These are phyloP conservation scores for Aspergillus niger DNA, from an alignment of 2,329 filamentous ascomycete genomes.

Conservation along the genomic window DNA sequence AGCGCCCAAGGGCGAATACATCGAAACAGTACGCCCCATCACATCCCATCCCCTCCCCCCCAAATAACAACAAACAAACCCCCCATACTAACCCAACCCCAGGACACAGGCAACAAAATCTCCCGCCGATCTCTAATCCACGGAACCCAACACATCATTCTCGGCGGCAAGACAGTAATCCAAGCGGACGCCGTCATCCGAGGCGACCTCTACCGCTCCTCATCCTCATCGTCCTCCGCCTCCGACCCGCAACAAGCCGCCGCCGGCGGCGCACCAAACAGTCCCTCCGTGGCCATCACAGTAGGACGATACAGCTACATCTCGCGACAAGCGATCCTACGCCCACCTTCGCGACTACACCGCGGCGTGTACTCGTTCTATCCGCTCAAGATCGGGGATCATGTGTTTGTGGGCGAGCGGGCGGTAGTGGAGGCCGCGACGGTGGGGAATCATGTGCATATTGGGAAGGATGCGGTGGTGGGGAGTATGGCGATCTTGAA, in stretches of 20 bases:
- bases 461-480: slow-evolving; percentile 75
- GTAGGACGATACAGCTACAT: slow-evolving; percentile 93
- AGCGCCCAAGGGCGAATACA: slow-evolving; percentile 84
- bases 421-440: slow-evolving; percentile 80
- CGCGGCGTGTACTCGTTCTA: slow-evolving; percentile 68
- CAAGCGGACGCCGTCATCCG: slow-evolving; percentile 93
- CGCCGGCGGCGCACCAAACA: slow-evolving; percentile 24
- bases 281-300: slow-evolving; percentile 62
- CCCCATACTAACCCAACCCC: slow-evolving; percentile 12
- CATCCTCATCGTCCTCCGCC: slow-evolving; percentile 34
- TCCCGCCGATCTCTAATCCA: slow-evolving; percentile 88
- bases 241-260: slow-evolving; percentile 32
- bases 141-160: slow-evolving; percentile 96
- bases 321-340: slow-evolving; percentile 73
- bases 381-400: slow-evolving; percentile 88
- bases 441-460: slow-evolving; percentile 82
- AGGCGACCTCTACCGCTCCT: slow-evolving; percentile 73
- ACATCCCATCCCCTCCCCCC: not conserved
- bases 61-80: not conserved
- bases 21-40: slow-evolving; percentile 74
- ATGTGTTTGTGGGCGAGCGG: slow-evolving; percentile 81
- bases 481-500: slow-evolving; percentile 90
- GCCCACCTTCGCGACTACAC: slow-evolving; percentile 80
- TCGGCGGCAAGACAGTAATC: slow-evolving; percentile 93
- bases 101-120: slow-evolving; percentile 99